Evolutionary conservation across 2,329 filamentous ascomycete species (phyloP), one percentile per base, ranked within the genome.

Genomic region (Geosmithia morbida): DNA sequence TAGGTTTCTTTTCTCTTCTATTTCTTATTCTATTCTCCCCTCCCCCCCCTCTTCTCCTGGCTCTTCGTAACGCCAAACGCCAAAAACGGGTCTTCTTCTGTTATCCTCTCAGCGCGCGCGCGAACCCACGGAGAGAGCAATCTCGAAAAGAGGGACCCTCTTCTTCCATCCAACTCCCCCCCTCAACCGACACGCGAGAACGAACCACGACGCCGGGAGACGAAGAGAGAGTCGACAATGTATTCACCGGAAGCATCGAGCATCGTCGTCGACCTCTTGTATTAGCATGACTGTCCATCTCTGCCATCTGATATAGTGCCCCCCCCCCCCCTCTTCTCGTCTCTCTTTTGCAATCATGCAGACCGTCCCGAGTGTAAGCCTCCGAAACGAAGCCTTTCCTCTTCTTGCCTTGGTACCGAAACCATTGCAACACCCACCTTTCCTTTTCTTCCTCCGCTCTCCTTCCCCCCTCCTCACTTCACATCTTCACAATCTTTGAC

Each of bases 301-400:
- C 33, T 65, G 64, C 62, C 56, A 51, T 56, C 52, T 53, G 57
- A 54, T 59, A 57, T 58, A 57, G 57, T 59, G 57, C 61, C 55
- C 56, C 22, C 22, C 22, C 8, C 22, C 22, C 22, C 8, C 22
- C 22, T 8, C 22, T 8, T 8, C 22, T 4, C 22, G 4, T 26
- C 22, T 8, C 8, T 26, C 22, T 26, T 8, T 26, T 26, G 63
- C 62, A 62, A 70, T 60, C 58, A 74, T 74, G 71, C 71, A 74
- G 68, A 66, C 71, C 55, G 67, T 74, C 64, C 70, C 71, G 56
- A 69, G 64, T 61, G 67, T 70, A 63, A 65, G 67, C 68, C 45
- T 37, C 33, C 33, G 33, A 46, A 46, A 44, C 43, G 51, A 51
- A 45, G 42, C 46, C 46, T 29, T 40, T 17, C 16, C 17, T 22